These are phyloP conservation scores for Leccinum pachyderme DNA, from an alignment of 1,284 basidiomycete species.

Conservation along the genomic window DNA sequence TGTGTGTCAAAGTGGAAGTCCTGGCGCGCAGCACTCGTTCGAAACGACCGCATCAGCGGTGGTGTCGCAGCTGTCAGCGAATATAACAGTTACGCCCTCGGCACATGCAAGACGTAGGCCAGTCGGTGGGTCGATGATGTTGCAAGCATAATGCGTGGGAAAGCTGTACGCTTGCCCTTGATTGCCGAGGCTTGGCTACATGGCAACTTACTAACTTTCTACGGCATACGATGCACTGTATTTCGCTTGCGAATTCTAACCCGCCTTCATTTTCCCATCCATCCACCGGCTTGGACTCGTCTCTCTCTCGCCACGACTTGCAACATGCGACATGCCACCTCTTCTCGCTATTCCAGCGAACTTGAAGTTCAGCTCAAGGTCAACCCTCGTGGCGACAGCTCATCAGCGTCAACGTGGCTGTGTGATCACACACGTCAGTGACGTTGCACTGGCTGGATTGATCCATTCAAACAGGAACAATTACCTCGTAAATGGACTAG, in stretches of 20 bases:
- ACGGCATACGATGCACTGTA: too few species aligned
- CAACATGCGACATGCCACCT: not conserved
- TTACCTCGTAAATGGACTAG: too few species aligned
- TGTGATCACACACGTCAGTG: not conserved
- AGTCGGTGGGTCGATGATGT: conserved; percentile 18
- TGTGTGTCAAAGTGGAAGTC: conserved; percentile 92
- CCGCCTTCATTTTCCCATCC: not conserved
- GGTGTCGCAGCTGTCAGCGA: not conserved
- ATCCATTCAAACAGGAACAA: not conserved
- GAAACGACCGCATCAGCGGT: conserved; percentile 20
- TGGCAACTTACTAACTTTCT: too few species aligned
- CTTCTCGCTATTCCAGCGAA: too few species aligned
- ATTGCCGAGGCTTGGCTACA: too few species aligned
- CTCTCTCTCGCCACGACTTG: not conserved
- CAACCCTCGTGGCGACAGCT: not conserved
- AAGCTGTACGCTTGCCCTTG: not conserved
- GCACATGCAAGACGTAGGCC: conserved; percentile 1
- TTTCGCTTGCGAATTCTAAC: not conserved
- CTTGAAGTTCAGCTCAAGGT: too few species aligned
- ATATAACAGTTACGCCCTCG: conserved; percentile 3
- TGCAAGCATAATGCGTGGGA: not conserved
- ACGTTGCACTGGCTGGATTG: not conserved
- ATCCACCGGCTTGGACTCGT: not conserved
- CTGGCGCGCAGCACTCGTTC: conserved; percentile 19
- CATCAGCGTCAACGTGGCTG: not conserved